These are phyloP conservation scores for Fomitiporia mediterranea DNA, from an alignment of 1,284 basidiomycete species.

Conservation along the genomic window DNA sequence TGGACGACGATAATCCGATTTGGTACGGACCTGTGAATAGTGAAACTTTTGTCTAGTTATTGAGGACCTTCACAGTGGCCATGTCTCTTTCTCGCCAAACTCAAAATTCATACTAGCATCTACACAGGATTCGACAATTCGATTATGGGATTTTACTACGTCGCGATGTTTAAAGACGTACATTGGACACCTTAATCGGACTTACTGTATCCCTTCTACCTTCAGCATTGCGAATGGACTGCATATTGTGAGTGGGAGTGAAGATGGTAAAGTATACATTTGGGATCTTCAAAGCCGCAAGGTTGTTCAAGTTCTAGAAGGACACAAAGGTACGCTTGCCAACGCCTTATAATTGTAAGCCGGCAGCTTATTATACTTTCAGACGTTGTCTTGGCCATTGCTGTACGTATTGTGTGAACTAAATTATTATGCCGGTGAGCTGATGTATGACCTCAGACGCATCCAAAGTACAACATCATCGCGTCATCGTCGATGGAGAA, in stretches of 20 bases:
- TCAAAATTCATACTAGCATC: constrained; percentile 84
- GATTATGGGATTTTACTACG: constrained; percentile 93
- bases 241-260: constrained; percentile 84
- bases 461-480: constrained; percentile 67
- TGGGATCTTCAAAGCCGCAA: constrained; percentile 90
- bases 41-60: constrained; percentile 8
- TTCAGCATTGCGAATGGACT: constrained; percentile 54
- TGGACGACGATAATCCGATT: constrained; percentile 93
- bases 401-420: constrained; percentile 42
- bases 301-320: constrained; percentile 69
- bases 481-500: constrained; percentile 84
- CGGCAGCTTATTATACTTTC: constrained; percentile 16
- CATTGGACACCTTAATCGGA: constrained; percentile 76
- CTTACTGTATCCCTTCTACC: constrained; percentile 66
- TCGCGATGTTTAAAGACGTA: constrained; percentile 93
- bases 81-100: constrained; percentile 88
- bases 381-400: constrained; percentile 75
- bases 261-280: constrained; percentile 83
- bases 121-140: constrained; percentile 88
- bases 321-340: constrained; percentile 63
- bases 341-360: background rate
- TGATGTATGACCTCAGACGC: constrained; percentile 43
- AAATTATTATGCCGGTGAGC: constrained; percentile 4
- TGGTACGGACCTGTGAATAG: constrained; percentile 49
- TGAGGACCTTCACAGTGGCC: constrained; percentile 48